These are phyloP conservation scores for Rhizopus sp. DNA, from an alignment of 371 early-diverging fungal genomes.

Conservation along the genomic window DNA sequence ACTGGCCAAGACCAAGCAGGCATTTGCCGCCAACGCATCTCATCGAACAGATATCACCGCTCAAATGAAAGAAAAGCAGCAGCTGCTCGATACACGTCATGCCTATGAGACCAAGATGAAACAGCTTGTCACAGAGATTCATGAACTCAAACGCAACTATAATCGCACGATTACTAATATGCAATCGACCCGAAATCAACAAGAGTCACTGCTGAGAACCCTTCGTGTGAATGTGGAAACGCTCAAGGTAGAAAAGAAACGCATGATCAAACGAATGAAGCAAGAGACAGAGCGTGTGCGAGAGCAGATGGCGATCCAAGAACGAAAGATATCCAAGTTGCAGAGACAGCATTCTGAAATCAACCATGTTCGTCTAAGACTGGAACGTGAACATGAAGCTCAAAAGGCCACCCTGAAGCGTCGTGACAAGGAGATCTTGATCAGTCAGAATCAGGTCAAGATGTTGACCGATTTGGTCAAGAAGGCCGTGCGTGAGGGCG, in stretches of 20 bases:
- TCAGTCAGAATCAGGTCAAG: slow-evolving; percentile 59
- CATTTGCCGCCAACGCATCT: slow-evolving; percentile 17
- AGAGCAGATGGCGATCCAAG: slow-evolving; percentile 66
- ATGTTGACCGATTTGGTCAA: slow-evolving; percentile 51
- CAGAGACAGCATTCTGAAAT: slow-evolving; percentile 71
- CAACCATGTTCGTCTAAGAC: slow-evolving; percentile 63
- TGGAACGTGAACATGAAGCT: slow-evolving; percentile 69
- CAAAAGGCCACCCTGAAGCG: slow-evolving; percentile 64
- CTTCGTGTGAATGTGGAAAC: slow-evolving; percentile 64
- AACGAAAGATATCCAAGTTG: slow-evolving; percentile 73
- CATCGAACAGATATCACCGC: slow-evolving; percentile 26
- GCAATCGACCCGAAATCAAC: slow-evolving; percentile 57
- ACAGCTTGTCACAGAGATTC: slow-evolving; percentile 68
- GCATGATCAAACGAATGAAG: slow-evolving; percentile 81
- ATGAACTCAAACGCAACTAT: slow-evolving; percentile 66
- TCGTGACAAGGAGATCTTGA: slow-evolving; percentile 57
- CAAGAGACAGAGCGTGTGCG: slow-evolving; percentile 71
- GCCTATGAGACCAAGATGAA: slow-evolving; percentile 75
- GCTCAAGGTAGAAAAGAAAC: slow-evolving; percentile 74
- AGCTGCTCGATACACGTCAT: slow-evolving; percentile 45
- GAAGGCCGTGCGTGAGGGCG: slow-evolving; percentile 54
- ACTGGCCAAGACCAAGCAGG: slow-evolving; percentile 44
- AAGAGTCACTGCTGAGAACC: slow-evolving; percentile 53
- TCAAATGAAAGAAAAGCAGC: slow-evolving; percentile 46
- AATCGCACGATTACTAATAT: slow-evolving; percentile 56